Base-by-base conservation (phyloP, 1,284 basidiomycete species). In the Tylopilus sp. region DNA sequence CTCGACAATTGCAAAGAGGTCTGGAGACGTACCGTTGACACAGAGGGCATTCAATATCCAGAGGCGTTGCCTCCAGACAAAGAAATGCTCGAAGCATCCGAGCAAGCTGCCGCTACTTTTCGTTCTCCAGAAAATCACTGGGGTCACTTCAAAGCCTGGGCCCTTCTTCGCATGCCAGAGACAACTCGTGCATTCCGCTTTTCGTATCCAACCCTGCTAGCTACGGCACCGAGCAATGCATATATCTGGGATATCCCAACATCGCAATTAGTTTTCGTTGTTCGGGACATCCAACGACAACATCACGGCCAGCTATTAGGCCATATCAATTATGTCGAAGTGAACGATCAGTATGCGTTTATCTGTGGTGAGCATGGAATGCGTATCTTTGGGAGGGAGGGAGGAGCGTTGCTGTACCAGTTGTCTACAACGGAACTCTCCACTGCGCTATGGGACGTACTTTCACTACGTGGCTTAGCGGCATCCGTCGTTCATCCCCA, bases 171-270 rank as follows among this genome's bases (percentile, higher is more conserved):
- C 2, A 66, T 75, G 41, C 75, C 78, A 6, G 71, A 73, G 34
- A 34, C 41, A 7, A 77, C 78, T 2, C 69, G 72, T 2, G 85
- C 85, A 1, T 88, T 78, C 61, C 79, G 86, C 6, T 79, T 87
- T 54, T 79, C 81, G 5, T 84, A 82, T 57, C 86, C 86, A 1
- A 78, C 73, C 5, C 68, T 90, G 5, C 65, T 85, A 2, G 75
- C 79, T 3, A 74, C 75, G 1, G 66, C 67, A 23, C 57, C 65
- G 1, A 61, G 70, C 12, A 64, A 65, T 26, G 78, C 76, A 0
- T 86, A 75, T 54, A 51, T 88, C 6, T 87, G 76, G 73, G 77
- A 89, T 56, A 68, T 88, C 16, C 71, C 73, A 5, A 74, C 75
- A 0, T 76, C 72, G 2, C 58, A 58, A 29, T 58, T 80, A 6